Base-by-base conservation (phyloP, 352 stramenopile species). In the Globisporangium parvum region DNA sequence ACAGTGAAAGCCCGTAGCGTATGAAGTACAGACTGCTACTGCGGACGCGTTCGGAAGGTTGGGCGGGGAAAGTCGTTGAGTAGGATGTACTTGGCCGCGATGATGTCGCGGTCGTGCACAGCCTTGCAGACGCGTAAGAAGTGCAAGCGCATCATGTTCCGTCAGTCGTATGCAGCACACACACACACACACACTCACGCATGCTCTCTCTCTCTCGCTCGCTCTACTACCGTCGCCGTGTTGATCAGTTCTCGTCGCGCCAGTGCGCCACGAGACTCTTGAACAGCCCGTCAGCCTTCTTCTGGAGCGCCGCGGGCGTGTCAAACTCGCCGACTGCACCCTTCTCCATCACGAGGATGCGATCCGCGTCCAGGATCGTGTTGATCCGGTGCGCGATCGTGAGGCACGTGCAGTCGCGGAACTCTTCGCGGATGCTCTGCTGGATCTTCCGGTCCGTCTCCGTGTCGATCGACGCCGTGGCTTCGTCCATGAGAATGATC, bases 401-500 rank as follows among this genome's bases (percentile, higher is more conserved):
- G 12, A 99, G 73, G 39, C 96, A 84, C 21, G 96, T 99, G 21
- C 82, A 88, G 39, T 96, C 77, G 1, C 63, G 60, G 71, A 99
- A 99, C 51, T 98, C 93, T 48, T 95, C 67, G 24, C 93, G 80
- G 61, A 98, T 97, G 24, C 85, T 96, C 21, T 71, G 68, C 67
- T 95, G 86, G 55, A 97, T 96, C 57, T 93, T 91, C 47, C 77
- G 70, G 70, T 98, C 93, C 3, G 83, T 96, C 54, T 91, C 82
- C 10, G 67, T 78, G 57, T 97, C 90, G 46, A 96, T 95, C 10
- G 85, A 93, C 15, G 89, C 89, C 10, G 96, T 99, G 2, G 97
- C 96, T 70, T 99, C 97, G 60, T 99, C 97, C 82, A 99, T 97
- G 2, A 99, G 66, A 37, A 99, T 83, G 35, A 99, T 96, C 14